Conservation (phyloP, 169 alveolate species). For the Plasmodium gallinaceum region DNA sequence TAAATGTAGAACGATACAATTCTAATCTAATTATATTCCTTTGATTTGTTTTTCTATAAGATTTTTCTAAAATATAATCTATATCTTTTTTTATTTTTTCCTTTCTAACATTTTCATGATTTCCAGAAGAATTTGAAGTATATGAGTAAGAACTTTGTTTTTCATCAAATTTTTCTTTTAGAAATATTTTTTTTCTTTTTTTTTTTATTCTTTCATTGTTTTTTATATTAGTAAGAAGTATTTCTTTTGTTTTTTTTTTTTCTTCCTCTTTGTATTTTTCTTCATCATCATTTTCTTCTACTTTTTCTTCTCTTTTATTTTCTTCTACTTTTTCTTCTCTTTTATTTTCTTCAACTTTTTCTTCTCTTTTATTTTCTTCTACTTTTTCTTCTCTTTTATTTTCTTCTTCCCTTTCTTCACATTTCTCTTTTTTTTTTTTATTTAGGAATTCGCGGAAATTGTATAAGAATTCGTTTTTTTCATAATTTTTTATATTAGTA, state of each 20-base stretch:
- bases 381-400: background rate
- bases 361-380: background rate
- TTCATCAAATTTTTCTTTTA: slow-evolving; percentile 5
- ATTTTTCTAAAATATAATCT: slow-evolving; percentile 26
- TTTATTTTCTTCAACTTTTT: background rate
- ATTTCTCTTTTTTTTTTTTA: no score
- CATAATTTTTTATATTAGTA: no score
- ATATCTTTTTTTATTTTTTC: slow-evolving; percentile 28
- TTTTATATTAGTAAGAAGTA: background rate
- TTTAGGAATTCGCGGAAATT: no score
- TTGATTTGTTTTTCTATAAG: slow-evolving; percentile 1
- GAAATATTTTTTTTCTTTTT: slow-evolving; percentile 2
- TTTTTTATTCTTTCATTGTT: slow-evolving; percentile 4
- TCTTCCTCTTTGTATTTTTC: background rate
- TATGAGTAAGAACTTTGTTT: slow-evolving; percentile 1
- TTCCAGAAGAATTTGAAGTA: background rate
- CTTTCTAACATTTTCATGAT: background rate
- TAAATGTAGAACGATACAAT: slow-evolving; percentile 17
- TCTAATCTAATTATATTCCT: background rate
- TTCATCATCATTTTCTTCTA: slow-evolving; percentile 2
- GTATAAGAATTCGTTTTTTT: no score
- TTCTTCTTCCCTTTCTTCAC: no score
- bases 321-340: background rate
- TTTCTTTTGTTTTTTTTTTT: background rate
- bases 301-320: slow-evolving; percentile 1